Percentiles rank a stretch among this genome's conserved stretches.
Conservation (phyloP, 139 green algal genomes). For the Chlorella sp. region DNA sequence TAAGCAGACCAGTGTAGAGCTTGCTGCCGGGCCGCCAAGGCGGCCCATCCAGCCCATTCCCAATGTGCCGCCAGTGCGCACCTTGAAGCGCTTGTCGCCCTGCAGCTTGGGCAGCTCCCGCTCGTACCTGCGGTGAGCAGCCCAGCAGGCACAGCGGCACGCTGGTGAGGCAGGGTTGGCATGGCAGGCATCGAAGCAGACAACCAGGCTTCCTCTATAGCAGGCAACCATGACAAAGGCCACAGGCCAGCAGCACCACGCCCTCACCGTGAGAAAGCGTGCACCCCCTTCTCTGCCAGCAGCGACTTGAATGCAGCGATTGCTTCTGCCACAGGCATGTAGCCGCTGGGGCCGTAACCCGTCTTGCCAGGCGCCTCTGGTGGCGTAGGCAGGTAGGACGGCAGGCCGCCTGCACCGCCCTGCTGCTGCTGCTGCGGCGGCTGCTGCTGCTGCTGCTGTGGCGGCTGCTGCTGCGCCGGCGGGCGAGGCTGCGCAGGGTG, state of each 20-base stretch:
- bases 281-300: slow-evolving; percentile 71
- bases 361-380: neutral
- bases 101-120: slow-evolving; percentile 78
- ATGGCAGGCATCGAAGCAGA: too few relatives aligned
- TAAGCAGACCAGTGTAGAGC: too few relatives aligned
- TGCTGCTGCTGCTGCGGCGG: neutral
- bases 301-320: slow-evolving; percentile 69
- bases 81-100: slow-evolving; percentile 66
- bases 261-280: slow-evolving; percentile 58
- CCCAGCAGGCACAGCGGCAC: too few relatives aligned
- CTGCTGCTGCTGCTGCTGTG: neutral
- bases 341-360: slow-evolving; percentile 2
- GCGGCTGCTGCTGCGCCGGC: neutral
- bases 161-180: too few relatives aligned
- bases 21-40: too few relatives aligned
- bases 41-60: neutral
- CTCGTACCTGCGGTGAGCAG: slow-evolving; percentile 52
- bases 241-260: too few relatives aligned
- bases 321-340: neutral
- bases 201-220: too few relatives aligned
- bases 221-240: too few relatives aligned
- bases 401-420: neutral
- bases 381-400: neutral
- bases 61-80: neutral
- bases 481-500: neutral